Evolutionary conservation across 805 yeast genomes (phyloP), one percentile per base, ranked within the genome.

Genomic region (Yamadazyma kitorensis): DNA sequence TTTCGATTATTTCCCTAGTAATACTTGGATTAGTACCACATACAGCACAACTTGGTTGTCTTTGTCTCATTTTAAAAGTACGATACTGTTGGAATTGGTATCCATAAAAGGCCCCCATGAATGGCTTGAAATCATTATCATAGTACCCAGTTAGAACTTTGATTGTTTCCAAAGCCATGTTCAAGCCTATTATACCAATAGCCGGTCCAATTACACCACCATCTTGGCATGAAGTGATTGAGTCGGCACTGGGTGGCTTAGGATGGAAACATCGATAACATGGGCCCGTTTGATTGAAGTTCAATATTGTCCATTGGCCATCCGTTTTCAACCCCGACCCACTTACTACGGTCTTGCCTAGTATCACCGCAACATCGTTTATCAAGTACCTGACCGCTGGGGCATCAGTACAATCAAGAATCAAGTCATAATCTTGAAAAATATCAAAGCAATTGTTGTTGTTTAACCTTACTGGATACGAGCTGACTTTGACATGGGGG

Each of bases 191-290:
- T 1, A 87, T 48, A 0, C 98, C 99, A 36, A 93, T 94, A n/a
- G 89, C 93, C 0, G 98, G 95, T 0, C 98, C 98, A 17, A 93
- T 57, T 0, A 43, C 44, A 3, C 96, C 95, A 3, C 95, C 95
- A 57, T 88, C 98, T 10, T 85, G 76, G 49, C 99, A 93, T 0
- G 94, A 74, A 0, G 87, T 75, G 1, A 89, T 87, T 2, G 84
- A 69, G 39, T 77, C 80, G 1, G 96, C 85, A 1, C 89, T 78
- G 0, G 98, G 97, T 0, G 98, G 96, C 6, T 64, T 64, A 0
- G 98, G 98, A 47, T 85, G 86, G 58, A 89, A 79, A 54, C 99
- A 93, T 40, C 99, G 66, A 54, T 93, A 93, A 55, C 99, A 93
- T 0, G 99, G 99, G 0, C 95, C 96, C 3, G 40, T 34, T 14